These are phyloP conservation scores for Nicotiana knightiana DNA, from an alignment of 257 asterid species.

Conservation along the genomic window DNA sequence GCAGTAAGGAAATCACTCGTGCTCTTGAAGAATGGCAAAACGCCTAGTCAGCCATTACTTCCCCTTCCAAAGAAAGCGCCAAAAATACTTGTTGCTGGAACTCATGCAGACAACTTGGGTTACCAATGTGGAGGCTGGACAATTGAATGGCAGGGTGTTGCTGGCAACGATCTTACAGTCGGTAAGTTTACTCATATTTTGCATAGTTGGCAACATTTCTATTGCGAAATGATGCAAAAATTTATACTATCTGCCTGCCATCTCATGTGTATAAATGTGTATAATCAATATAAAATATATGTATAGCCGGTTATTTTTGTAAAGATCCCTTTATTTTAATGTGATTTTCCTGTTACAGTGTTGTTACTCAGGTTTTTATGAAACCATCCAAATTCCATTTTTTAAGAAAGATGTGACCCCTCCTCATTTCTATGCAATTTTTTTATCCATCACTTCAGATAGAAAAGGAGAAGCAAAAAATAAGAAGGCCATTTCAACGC, in stretches of 20 bases:
- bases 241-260: background rate
- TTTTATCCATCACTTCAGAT: background rate
- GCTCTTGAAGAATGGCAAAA: conserved; percentile 66
- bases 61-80: conserved; percentile 72
- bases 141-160: conserved; percentile 76
- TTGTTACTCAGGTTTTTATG: no score
- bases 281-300: no score
- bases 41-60: conserved; percentile 39
- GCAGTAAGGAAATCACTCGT: conserved; percentile 87
- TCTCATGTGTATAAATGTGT: no score
- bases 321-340: no score
- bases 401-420: background rate
- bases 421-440: background rate
- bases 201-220: background rate
- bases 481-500: background rate
- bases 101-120: conserved; percentile 82
- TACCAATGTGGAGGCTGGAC: conserved; percentile 97
- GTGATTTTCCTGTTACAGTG: background rate
- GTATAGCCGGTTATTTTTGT: no score
- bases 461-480: background rate
- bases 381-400: background rate
- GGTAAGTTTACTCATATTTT: conserved; percentile 33
- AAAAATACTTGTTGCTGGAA: conserved; percentile 69
- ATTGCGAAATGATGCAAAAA: background rate
- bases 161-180: conserved; percentile 55